phyloP scores from a whole-genome alignment of 106 monocot species.

The Ottelia alismoides region DNA sequence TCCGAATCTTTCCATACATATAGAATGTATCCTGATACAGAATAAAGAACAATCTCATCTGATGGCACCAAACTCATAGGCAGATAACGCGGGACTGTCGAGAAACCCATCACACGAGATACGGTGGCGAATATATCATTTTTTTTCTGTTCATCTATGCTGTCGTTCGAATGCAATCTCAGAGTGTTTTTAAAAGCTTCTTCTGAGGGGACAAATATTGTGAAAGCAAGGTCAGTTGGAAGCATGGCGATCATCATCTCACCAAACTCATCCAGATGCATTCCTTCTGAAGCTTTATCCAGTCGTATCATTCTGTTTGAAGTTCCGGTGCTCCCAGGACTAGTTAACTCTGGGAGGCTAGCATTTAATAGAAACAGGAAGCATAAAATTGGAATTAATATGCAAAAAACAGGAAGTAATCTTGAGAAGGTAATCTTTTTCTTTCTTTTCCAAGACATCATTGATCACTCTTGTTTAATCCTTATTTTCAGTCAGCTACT shows the following conservation, averaged over 20 bases:
- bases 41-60: slow-evolving; percentile 31
- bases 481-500: too few species aligned
- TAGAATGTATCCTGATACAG: slow-evolving; percentile 61
- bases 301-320: too few species aligned
- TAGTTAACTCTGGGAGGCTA: too few species aligned
- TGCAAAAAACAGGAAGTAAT: too few species aligned
- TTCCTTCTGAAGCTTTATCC: too few species aligned
- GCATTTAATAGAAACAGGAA: too few species aligned
- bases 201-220: slow-evolving; percentile 48
- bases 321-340: too few species aligned
- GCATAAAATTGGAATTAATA: too few species aligned
- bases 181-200: slow-evolving; percentile 34
- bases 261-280: too few species aligned
- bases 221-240: slow-evolving; percentile 72
- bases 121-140: slow-evolving; percentile 56
- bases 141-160: slow-evolving; percentile 15
- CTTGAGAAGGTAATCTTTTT: too few species aligned
- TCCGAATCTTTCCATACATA: slow-evolving; percentile 17
- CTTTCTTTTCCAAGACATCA: too few species aligned
- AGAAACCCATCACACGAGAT: slow-evolving; percentile 63
- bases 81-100: slow-evolving; percentile 40
- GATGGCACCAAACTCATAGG: slow-evolving; percentile 18
- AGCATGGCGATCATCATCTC: slow-evolving; percentile 61
- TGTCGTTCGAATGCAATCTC: slow-evolving; percentile 18
- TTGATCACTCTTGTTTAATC: too few species aligned